phyloP scores from a whole-genome alignment of 148 eudicot genomes.

The Cornus florida region DNA sequence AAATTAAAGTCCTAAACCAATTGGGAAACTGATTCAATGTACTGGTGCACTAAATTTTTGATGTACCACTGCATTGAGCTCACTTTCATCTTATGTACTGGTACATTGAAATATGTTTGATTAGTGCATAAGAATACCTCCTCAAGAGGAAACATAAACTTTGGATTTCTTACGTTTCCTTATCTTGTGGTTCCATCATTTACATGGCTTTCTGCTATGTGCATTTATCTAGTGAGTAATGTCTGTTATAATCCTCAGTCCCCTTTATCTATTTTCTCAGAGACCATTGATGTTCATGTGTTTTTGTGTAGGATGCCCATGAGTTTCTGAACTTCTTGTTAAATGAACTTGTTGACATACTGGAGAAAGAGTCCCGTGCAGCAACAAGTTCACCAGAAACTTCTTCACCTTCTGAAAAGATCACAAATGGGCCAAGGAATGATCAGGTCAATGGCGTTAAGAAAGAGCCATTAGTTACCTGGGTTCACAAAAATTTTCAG shows the following conservation, averaged over 20 bases:
- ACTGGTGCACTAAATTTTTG: not conserved
- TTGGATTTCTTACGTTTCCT: not conserved
- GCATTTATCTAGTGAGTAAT: not conserved
- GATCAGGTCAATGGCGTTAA: constrained; percentile 42
- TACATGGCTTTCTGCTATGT: not conserved
- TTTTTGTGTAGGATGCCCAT: constrained; percentile 62
- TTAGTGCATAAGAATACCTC: not conserved
- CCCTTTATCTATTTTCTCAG: not conserved
- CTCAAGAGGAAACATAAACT: not conserved
- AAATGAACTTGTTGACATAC: constrained; percentile 41
- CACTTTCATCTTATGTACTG: too few relatives aligned
- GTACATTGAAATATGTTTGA: not conserved
- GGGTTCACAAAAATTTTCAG: constrained; percentile 88
- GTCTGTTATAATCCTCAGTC: not conserved
- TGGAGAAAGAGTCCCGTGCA: constrained; percentile 29
- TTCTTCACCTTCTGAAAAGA: constrained; percentile 40
- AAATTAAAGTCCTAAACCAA: too few relatives aligned
- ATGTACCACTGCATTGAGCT: not conserved
- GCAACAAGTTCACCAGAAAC: constrained; percentile 29
- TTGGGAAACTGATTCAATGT: not conserved
- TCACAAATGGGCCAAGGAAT: constrained; percentile 49
- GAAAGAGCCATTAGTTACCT: constrained; percentile 69
- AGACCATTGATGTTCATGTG: not conserved
- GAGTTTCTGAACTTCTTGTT: constrained; percentile 37
- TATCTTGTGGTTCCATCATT: not conserved